Evolutionary conservation across 768 basidiomycete genomes (phyloP).

Genomic region (Epithele typhae): DNA sequence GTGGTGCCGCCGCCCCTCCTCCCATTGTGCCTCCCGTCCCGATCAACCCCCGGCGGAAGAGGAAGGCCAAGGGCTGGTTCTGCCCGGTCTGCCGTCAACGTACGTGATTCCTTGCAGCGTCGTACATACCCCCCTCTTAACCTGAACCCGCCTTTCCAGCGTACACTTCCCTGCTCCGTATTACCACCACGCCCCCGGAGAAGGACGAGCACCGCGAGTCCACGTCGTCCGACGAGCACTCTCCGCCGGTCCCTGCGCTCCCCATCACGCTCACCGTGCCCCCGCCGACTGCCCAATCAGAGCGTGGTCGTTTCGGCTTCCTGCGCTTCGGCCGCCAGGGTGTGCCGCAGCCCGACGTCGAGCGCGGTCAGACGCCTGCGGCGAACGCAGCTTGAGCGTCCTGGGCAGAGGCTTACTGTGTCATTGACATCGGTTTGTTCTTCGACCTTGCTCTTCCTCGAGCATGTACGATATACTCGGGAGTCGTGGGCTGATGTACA

Average conservation of each 20-base stretch:
- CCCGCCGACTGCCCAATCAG: conserved; percentile 8
- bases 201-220: conserved; percentile 29
- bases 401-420: no score
- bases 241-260: conserved; percentile 3
- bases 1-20: conserved; percentile 14
- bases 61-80: conserved; percentile 96
- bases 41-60: conserved; percentile 57
- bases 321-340: conserved; percentile 20
- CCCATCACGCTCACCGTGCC: conserved; percentile 6
- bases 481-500: no score
- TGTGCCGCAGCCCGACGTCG: conserved; percentile 20
- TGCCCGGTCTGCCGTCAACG: conserved; percentile 96
- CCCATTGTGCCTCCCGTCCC: conserved; percentile 14
- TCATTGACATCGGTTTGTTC: no score
- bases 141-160: no score
- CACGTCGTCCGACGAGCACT: conserved; percentile 16
- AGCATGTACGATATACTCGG: no score
- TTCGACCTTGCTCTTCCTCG: no score
- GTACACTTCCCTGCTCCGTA: conserved; percentile 82
- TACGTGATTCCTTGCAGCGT: conserved; percentile 49
- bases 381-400: conserved; percentile 8
- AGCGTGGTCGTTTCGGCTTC: conserved; percentile 17
- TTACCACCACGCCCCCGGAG: conserved; percentile 64
- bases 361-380: conserved; percentile 20
- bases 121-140: background rate